phyloP scores from a whole-genome alignment of 768 basidiomycete genomes.

The Podaxis carcinomalis region DNA sequence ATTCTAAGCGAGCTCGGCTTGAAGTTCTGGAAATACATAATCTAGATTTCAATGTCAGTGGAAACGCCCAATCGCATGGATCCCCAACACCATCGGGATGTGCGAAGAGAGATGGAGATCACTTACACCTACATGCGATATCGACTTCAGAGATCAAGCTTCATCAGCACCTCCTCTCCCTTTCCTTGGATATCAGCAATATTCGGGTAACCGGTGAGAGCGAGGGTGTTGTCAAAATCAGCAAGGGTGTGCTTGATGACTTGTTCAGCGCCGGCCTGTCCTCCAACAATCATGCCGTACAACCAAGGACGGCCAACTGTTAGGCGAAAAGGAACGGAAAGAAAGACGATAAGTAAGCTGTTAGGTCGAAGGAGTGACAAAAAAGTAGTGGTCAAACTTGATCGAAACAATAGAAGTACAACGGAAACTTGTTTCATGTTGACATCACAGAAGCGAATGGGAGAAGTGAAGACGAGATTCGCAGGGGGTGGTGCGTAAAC shows the following conservation, averaged over 20 bases:
- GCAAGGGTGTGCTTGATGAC: slow-evolving; percentile 65
- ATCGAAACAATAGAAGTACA: too few relatives aligned
- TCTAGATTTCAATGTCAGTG: too few relatives aligned
- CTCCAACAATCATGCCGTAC: slow-evolving; percentile 67
- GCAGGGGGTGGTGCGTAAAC: too few relatives aligned
- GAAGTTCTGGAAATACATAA: too few relatives aligned
- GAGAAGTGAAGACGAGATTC: too few relatives aligned
- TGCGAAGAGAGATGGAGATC: not conserved
- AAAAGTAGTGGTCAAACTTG: not conserved
- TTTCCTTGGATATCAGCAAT: slow-evolving; percentile 63
- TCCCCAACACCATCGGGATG: not conserved
- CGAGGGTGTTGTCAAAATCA: slow-evolving; percentile 64
- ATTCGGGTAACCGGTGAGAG: slow-evolving; percentile 53
- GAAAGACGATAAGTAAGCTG: not conserved
- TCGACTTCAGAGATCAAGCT: slow-evolving; percentile 28
- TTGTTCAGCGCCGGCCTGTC: slow-evolving; percentile 72
- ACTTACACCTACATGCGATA: not conserved
- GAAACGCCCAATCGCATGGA: too few relatives aligned
- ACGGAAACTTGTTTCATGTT: too few relatives aligned
- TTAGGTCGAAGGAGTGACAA: not conserved
- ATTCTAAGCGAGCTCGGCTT: too few relatives aligned
- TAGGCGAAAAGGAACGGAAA: too few relatives aligned
- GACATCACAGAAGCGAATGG: too few relatives aligned
- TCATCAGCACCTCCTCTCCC: slow-evolving; percentile 44
- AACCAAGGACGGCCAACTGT: slow-evolving; percentile 72